A percentile compares a stretch with the other conserved stretches of the same genome.
Conservation (phyloP, 2,329 filamentous ascomycete species). For the Trichoderma cornu-damae region DNA sequence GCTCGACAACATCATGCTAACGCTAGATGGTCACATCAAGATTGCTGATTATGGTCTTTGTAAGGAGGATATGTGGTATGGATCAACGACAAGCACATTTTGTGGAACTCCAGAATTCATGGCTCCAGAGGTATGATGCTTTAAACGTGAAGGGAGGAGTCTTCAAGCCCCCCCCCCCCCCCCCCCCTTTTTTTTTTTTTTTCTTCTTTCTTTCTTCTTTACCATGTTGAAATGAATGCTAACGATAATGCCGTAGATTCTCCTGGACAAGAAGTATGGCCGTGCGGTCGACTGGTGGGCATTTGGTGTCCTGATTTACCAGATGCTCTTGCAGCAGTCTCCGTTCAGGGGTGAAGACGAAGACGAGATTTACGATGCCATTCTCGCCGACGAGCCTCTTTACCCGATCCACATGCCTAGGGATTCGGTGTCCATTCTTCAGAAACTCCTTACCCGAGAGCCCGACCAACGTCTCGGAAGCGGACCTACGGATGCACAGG, state of each 20-base stretch:
- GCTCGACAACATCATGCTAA: conserved; percentile 85
- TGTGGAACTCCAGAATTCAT: conserved; percentile 99
- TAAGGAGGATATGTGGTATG: conserved; percentile 99
- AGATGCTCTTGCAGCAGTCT: conserved; percentile 98
- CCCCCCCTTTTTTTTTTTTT: background rate
- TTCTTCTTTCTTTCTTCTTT: too few species aligned
- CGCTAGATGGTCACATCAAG: conserved; percentile 95
- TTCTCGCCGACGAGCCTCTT: conserved; percentile 91
- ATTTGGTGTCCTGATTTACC: conserved; percentile 97
- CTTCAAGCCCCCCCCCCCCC: too few species aligned
- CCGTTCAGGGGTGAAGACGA: conserved; percentile 98
- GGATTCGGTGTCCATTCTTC: conserved; percentile 93
- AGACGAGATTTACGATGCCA: conserved; percentile 98
- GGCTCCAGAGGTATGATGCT: conserved; percentile 78
- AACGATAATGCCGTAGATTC: conserved; percentile 54
- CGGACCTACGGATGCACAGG: conserved; percentile 93
- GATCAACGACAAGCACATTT: conserved; percentile 93
- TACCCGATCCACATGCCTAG: conserved; percentile 99
- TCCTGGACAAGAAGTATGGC: conserved; percentile 97
- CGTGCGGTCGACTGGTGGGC: conserved; percentile 99
- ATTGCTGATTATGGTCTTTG: conserved; percentile 98
- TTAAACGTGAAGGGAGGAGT: background rate
- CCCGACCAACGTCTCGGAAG: conserved; percentile 89
- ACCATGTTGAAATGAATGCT: background rate
- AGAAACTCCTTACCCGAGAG: conserved; percentile 93